Evolutionary conservation across 495 filamentous ascomycete species (phyloP).

Genomic region (Podospora appendiculata): DNA sequence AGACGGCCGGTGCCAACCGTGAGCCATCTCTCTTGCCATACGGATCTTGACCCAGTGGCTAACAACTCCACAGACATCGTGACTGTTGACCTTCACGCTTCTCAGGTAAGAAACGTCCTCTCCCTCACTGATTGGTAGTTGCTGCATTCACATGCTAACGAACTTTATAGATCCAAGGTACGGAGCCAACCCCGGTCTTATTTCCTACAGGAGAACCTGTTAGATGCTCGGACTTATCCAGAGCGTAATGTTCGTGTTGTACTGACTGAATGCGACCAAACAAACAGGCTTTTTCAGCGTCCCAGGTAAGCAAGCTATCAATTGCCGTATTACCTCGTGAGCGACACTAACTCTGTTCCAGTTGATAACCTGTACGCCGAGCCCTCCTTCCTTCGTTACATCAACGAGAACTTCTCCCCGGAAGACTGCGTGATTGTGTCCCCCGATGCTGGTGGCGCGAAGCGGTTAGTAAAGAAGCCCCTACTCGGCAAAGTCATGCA

Average conservation of each 20-base stretch:
- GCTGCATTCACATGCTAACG: background rate
- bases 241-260: no score
- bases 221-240: background rate
- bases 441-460: slow-evolving; percentile 93
- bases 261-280: background rate
- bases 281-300: slow-evolving; percentile 95
- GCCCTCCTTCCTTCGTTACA: slow-evolving; percentile 85
- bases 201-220: background rate
- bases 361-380: slow-evolving; percentile 92
- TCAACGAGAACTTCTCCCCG: slow-evolving; percentile 75
- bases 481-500: background rate
- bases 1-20: slow-evolving; percentile 83
- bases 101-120: slow-evolving; percentile 38
- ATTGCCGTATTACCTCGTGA: no score
- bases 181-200: background rate
- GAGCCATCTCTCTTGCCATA: slow-evolving; percentile 8
- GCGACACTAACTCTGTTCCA: background rate
- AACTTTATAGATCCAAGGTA: slow-evolving; percentile 14
- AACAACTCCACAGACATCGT: slow-evolving; percentile 64
- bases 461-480: slow-evolving; percentile 56
- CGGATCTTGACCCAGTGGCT: slow-evolving; percentile 41
- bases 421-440: slow-evolving; percentile 90
- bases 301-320: slow-evolving; percentile 57
- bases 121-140: background rate
- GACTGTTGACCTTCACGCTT: slow-evolving; percentile 78